Percentiles rank a stretch among this genome's conserved stretches.
Evolutionary conservation across 1,139 yeast genomes (phyloP).

Genomic region (Wickerhamomyces sp.): DNA sequence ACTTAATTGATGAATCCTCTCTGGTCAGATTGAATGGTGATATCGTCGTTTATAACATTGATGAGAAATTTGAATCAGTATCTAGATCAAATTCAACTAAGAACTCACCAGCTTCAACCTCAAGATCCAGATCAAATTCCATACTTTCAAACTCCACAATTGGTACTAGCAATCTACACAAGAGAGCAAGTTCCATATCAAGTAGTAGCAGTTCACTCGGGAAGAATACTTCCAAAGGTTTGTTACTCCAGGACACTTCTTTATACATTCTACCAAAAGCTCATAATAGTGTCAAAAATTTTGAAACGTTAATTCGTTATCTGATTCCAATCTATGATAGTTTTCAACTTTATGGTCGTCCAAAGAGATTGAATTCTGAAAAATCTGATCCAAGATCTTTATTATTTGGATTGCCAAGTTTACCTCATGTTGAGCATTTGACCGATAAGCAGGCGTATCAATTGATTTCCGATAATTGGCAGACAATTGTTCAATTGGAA

Average conservation of each 20-base stretch:
- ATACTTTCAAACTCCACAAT: constrained; percentile 3
- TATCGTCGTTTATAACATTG: constrained; percentile 46
- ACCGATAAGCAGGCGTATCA: constrained; percentile 16
- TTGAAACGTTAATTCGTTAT: constrained; percentile 75
- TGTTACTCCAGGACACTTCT: constrained; percentile 33
- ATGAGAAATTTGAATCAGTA: neutral
- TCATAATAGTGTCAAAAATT: constrained; percentile 82
- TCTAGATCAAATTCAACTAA: neutral
- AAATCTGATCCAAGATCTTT: constrained; percentile 64
- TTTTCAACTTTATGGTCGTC: constrained; percentile 79
- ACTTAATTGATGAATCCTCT: constrained; percentile 68
- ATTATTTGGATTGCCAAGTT: constrained; percentile 76
- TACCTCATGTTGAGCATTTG: constrained; percentile 70
- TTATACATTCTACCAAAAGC: constrained; percentile 79
- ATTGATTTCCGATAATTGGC: constrained; percentile 16
- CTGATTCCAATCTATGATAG: constrained; percentile 72
- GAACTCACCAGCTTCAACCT: neutral
- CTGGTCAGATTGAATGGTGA: constrained; percentile 72
- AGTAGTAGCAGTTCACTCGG: constrained; percentile 13
- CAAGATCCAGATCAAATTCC: constrained; percentile 6
- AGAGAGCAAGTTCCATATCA: constrained; percentile 17
- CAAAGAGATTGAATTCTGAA: constrained; percentile 72
- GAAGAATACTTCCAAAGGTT: constrained; percentile 8
- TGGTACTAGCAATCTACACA: neutral
- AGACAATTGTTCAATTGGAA: constrained; percentile 1